A percentile compares a stretch with the other conserved stretches of the same genome.
Evolutionary conservation across 192 early-diverging fungal species (phyloP).

Genomic region (Rhizophagus sp.): DNA sequence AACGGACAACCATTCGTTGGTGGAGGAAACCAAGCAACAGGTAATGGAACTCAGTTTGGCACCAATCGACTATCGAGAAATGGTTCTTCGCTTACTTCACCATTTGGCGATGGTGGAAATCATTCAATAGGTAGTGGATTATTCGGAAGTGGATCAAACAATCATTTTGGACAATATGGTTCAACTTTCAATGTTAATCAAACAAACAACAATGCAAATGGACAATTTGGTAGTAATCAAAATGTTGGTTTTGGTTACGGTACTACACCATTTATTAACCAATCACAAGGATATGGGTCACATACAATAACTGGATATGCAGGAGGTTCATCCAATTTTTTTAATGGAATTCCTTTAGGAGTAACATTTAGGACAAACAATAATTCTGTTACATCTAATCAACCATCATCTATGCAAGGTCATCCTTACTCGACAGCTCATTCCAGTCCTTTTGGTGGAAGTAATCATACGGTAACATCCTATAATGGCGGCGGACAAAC

Average conservation of each 20-base stretch:
- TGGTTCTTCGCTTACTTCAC: not conserved
- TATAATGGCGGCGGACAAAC: not conserved
- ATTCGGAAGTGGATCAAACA: not conserved
- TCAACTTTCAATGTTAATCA: not conserved
- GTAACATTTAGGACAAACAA: not conserved
- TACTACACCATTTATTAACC: not conserved
- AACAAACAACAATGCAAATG: not conserved
- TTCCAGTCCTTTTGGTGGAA: not conserved
- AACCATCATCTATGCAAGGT: conserved; percentile 1
- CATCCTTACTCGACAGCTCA: not conserved
- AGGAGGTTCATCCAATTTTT: conserved; percentile 1
- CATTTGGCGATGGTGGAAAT: not conserved
- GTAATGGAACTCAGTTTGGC: not conserved
- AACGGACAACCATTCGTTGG: not conserved
- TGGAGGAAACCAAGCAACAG: not conserved
- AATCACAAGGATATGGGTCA: not conserved
- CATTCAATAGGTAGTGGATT: not conserved
- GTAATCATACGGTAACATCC: not conserved
- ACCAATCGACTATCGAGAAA: not conserved
- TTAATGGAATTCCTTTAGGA: not conserved
- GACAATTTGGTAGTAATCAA: not conserved
- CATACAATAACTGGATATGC: not conserved
- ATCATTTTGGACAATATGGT: not conserved
- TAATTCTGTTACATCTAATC: not conserved
- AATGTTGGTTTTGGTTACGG: not conserved